phyloP scores from a whole-genome alignment of 1,139 yeast species.

The Magnusiomyces suaveolens region DNA sequence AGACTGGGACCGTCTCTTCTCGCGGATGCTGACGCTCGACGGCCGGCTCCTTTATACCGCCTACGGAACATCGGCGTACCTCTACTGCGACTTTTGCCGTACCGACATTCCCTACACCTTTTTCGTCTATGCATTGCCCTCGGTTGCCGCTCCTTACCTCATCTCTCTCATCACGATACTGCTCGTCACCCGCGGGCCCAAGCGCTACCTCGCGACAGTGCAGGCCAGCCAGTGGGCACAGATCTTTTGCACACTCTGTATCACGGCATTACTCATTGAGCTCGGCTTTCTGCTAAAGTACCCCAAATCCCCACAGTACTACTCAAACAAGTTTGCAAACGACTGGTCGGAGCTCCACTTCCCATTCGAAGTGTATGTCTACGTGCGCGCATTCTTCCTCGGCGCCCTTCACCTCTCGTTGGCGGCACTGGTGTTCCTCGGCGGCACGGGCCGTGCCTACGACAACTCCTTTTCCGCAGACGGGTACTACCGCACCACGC shows the following conservation, averaged over 20 bases:
- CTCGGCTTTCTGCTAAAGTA: constrained; percentile 9
- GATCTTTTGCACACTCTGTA: constrained; percentile 6
- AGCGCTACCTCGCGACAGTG: constrained; percentile 7
- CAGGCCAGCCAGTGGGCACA: constrained; percentile 18
- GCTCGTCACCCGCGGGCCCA: constrained; percentile 16
- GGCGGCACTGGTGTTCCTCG: constrained; percentile 17
- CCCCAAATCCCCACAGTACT: constrained; percentile 9
- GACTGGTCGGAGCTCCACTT: constrained; percentile 17
- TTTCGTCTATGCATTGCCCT: constrained; percentile 19
- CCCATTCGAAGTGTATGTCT: constrained; percentile 18
- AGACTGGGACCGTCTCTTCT: constrained; percentile 16
- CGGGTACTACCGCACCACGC: constrained; percentile 5
- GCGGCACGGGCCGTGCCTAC: constrained; percentile 21
- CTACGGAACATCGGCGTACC: constrained; percentile 22
- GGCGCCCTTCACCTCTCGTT: constrained; percentile 15
- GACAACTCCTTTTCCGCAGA: constrained; percentile 12
- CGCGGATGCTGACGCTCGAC: constrained; percentile 17
- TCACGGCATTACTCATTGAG: constrained; percentile 11
- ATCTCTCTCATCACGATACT: constrained; percentile 17
- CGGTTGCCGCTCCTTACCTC: constrained; percentile 19
- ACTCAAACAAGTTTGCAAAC: constrained; percentile 11
- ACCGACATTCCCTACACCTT: constrained; percentile 16
- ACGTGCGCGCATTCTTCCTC: constrained; percentile 15
- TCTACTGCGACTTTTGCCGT: constrained; percentile 24
- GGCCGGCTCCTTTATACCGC: constrained; percentile 22